Conservation (phyloP, 495 filamentous ascomycete species). For the Hyphodiscus hymeniophilus region DNA sequence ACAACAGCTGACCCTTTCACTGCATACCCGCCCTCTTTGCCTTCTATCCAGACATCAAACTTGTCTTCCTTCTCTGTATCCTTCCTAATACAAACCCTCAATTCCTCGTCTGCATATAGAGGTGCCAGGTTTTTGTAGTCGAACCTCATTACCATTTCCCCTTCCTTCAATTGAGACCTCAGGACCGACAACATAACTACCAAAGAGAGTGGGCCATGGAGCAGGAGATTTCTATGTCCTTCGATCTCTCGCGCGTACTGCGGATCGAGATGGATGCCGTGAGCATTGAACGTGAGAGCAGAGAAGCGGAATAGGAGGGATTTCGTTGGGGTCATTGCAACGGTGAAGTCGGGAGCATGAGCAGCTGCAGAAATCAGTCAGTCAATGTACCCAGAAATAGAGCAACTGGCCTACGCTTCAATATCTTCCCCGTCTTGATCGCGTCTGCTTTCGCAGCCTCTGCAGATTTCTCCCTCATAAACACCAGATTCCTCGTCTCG, state of each 20-base stretch:
- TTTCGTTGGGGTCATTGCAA: slow-evolving; percentile 15
- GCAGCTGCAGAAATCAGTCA: not conserved
- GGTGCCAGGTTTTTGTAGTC: slow-evolving; percentile 80
- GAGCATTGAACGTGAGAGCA: slow-evolving; percentile 79
- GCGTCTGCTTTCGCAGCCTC: not conserved
- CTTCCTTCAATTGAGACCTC: slow-evolving; percentile 34
- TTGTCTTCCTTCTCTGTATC: slow-evolving; percentile 15
- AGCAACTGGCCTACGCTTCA: slow-evolving; percentile 38
- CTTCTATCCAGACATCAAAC: slow-evolving; percentile 65
- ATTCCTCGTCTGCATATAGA: slow-evolving; percentile 60
- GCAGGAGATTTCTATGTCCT: slow-evolving; percentile 63
- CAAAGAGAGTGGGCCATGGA: slow-evolving; percentile 81
- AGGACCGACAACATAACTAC: slow-evolving; percentile 64
- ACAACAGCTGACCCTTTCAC: slow-evolving; percentile 44
- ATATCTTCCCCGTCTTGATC: slow-evolving; percentile 27
- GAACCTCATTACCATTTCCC: slow-evolving; percentile 37
- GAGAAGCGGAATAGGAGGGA: slow-evolving; percentile 67
- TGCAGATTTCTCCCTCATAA: slow-evolving; percentile 12
- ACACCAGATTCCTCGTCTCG: slow-evolving; percentile 14
- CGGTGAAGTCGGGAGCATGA: slow-evolving; percentile 7
- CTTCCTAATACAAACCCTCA: slow-evolving; percentile 48
- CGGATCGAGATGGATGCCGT: slow-evolving; percentile 75
- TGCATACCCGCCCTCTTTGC: slow-evolving; percentile 46
- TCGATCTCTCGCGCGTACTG: slow-evolving; percentile 61
- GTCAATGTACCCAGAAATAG: not conserved